phyloP scores from a whole-genome alignment of 2,329 filamentous ascomycete genomes.

The Diaporthe citriasiana region DNA sequence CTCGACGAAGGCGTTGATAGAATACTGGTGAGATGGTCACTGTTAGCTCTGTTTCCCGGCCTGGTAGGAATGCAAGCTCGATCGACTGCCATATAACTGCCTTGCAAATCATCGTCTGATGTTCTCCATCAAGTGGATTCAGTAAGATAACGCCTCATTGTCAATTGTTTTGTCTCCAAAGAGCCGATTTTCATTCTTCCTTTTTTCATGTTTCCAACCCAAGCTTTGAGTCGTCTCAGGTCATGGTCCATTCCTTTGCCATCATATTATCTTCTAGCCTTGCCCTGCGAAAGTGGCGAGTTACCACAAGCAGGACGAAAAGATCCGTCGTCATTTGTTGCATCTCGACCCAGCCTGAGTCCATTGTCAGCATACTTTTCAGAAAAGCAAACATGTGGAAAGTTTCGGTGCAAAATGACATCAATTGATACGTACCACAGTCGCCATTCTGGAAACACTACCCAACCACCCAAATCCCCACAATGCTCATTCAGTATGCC shows the following conservation, averaged over 20 bases:
- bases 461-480: neutral
- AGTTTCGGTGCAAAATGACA: no score
- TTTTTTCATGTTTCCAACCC: neutral
- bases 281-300: neutral
- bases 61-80: neutral
- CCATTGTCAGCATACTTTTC: neutral
- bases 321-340: neutral
- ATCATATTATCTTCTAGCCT: neutral
- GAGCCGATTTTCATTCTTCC: neutral
- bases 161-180: neutral
- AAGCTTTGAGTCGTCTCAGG: neutral
- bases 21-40: no score
- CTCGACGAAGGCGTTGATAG: neutral
- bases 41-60: neutral
- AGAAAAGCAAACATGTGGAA: no score
- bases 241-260: neutral
- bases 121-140: neutral
- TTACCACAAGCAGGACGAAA: neutral
- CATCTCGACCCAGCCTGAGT: neutral
- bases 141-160: neutral
- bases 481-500: neutral
- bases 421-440: neutral
- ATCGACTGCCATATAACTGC: neutral
- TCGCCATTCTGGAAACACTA: neutral
- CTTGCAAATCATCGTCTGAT: neutral